These are phyloP conservation scores for Daldinia bambusicola DNA, from an alignment of 495 filamentous ascomycete genomes.

Conservation along the genomic window DNA sequence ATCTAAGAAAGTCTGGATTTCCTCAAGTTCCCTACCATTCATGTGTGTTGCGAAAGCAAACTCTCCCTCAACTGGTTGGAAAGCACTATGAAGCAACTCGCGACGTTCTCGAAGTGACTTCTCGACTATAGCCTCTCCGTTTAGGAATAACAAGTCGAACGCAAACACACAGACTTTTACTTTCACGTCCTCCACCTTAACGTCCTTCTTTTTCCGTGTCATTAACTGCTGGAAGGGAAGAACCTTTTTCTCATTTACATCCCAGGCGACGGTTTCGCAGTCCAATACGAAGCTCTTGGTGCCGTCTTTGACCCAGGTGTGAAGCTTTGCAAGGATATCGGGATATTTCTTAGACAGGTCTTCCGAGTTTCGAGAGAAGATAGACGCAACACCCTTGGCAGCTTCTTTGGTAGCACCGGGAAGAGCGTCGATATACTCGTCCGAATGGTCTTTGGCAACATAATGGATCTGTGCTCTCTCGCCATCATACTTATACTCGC, in stretches of 20 bases:
- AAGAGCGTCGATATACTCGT: constrained; percentile 65
- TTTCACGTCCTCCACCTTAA: constrained; percentile 96
- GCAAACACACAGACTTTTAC: constrained; percentile 98
- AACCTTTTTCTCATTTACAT: constrained; percentile 89
- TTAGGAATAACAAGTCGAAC: constrained; percentile 93
- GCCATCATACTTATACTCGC: constrained; percentile 99
- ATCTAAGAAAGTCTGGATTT: constrained; percentile 91
- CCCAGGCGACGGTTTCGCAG: constrained; percentile 99
- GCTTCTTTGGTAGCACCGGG: constrained; percentile 62
- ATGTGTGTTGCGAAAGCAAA: constrained; percentile 90
- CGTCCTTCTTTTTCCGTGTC: constrained; percentile 97
- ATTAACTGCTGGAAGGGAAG: constrained; percentile 97
- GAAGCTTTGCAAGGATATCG: constrained; percentile 87
- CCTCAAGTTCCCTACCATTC: constrained; percentile 88
- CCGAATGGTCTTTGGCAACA: constrained; percentile 80
- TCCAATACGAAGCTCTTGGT: constrained; percentile 96
- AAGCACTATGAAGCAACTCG: constrained; percentile 77
- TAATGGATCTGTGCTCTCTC: constrained; percentile 98
- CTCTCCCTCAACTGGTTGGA: constrained; percentile 82
- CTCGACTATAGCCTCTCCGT: constrained; percentile 89
- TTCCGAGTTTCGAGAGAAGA: constrained; percentile 97
- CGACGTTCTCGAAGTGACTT: constrained; percentile 88
- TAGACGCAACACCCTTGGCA: constrained; percentile 78
- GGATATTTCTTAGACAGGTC: constrained; percentile 98
- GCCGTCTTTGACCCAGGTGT: constrained; percentile 86